Base-by-base conservation (phyloP, 2,329 filamentous ascomycete species). In the Colletotrichum sp. region DNA sequence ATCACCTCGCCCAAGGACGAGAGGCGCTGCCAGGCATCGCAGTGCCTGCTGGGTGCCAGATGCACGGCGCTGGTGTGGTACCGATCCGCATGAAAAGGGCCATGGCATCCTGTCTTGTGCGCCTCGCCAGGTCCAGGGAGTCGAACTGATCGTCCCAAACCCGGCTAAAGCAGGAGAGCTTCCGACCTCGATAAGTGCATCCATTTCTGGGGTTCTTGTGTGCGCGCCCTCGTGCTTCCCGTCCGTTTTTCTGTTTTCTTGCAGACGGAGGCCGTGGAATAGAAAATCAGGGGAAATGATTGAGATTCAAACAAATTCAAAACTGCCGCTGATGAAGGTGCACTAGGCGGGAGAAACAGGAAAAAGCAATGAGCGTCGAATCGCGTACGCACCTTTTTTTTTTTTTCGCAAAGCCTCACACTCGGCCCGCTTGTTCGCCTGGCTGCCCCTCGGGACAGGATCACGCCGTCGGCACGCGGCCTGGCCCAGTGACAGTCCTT, bases 351-450 rank as follows among this genome's bases (percentile, higher is more conserved):
- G 64, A 72, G 69, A 76, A 49, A 76, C 64, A 68, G 26, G 57
- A 60, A 76, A 73, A 76, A 76, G 73, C 55, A 76, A 76, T 18
- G 16, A 69, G 63, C 32, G 57, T 69, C 39, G 59, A 64, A 69
- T 76, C 26, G 44, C 57, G 18, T 69, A 72, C 70, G 59, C 32
- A 76, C 73, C 69, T 73, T 44, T 52, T 24, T 36, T 44, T 44
- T 44, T 30, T 16, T 60, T 60, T 32, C n/a, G 69, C 70, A 49
- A 76, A 73, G 63, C 70, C 64, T 73, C 59, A 75, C 52, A 44
- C 72, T 72, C 72, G 72, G 72, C 72, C 72, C 70, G 70, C 64
- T 69, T 65, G 69, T 36, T 73, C 65, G 64, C 32, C 73, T 72
- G 70, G 36, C 44, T 32, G 64, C 64, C 70, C 55, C 49, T 76